Conservation (phyloP, 169 alveolate genomes). For the Plasmodium inui region DNA sequence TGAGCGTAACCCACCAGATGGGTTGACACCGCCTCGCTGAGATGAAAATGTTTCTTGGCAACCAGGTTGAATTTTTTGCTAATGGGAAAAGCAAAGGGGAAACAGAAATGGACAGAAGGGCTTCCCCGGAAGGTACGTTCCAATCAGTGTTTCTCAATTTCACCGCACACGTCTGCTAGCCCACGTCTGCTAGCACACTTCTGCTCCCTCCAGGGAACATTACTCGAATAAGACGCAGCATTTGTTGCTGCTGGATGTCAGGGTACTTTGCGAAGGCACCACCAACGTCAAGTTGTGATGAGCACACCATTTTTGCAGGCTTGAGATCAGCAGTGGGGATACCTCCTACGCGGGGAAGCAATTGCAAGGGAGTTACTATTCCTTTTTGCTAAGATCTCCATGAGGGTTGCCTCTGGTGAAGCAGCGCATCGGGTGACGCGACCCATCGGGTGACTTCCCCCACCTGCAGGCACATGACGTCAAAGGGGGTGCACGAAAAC, state of each 20-base stretch:
- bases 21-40: slow-evolving; percentile 5
- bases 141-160: not conserved
- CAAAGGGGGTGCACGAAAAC: not conserved
- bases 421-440: not conserved
- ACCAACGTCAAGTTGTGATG: not conserved
- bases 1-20: slow-evolving; percentile 22
- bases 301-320: not conserved
- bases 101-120: not conserved
- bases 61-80: slow-evolving; percentile 31
- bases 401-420: not conserved
- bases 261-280: not conserved
- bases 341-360: slow-evolving; percentile 19
- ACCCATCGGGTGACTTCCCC: not conserved
- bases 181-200: not conserved
- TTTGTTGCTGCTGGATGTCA: slow-evolving; percentile 20
- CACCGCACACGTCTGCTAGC: no score
- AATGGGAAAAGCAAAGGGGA: not conserved
- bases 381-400: not conserved
- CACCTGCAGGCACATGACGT: slow-evolving; percentile 44
- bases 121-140: not conserved
- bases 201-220: not conserved
- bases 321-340: slow-evolving; percentile 2
- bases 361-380: not conserved
- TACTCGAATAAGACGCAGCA: slow-evolving; percentile 46
- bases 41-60: slow-evolving; percentile 6